Base-by-base conservation (phyloP, 768 basidiomycete species). In the Trametes villosa region DNA sequence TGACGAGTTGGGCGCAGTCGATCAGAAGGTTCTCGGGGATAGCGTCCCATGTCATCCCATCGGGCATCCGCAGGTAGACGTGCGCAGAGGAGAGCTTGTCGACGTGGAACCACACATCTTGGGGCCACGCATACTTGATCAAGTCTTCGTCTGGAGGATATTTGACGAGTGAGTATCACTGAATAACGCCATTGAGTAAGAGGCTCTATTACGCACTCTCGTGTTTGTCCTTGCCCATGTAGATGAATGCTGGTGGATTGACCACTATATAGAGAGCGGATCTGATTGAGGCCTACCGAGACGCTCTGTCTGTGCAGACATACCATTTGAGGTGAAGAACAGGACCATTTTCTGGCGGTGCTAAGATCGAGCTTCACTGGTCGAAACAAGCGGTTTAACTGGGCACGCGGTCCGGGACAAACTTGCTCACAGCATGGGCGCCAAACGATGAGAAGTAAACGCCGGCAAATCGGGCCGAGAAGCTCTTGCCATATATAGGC, bases 171-270 rank as follows among this genome's bases (percentile, higher is more conserved):
- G 18, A 33, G 12, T 15, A 5, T 34, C 22, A 7, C 3, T n/a
- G n/a, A 27, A 20, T 9, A 8, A 4, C 18, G 48, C 33, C 26
- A 33, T n/a, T 18, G 33, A 11, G 30, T 8, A 13, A 24, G 1
- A 4, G 33, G 34, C n/a, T 33, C 20, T 24, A 36, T 2, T 22
- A 79, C 89, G 70, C 68, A 94, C 92, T 94, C 78, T 97, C 93
- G 61, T 94, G 89, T 77, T 99, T 98, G 82, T 99, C 96, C 71
- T 86, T 87, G 29, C 96, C 95, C 95, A 98, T 97, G 75, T 96
- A 98, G 57, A 98, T 78, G 27, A 77, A 84, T 9, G 80, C 86
- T 1, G 91, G 78, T 2, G 93, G 92, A 45, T 83, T 72, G 17
- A 79, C 75, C 46, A 77, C 91, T 92, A 63, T 12, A 20, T 48